Conservation (phyloP, 371 early-diverging fungal genomes). For the Rhizopus sp. region DNA sequence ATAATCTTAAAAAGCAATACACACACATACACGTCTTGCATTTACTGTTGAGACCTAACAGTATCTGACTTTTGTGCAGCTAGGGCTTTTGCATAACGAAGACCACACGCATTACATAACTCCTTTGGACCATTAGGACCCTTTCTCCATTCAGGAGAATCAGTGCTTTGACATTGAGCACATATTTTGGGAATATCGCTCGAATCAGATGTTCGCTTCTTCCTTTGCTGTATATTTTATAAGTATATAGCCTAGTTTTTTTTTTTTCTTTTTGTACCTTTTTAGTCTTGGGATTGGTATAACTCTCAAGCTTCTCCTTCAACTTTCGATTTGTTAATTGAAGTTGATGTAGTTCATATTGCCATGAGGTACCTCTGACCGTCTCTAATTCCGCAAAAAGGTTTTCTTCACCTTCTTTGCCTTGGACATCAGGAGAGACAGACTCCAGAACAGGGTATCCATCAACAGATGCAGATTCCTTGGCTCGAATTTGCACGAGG, state of each 20-base stretch:
- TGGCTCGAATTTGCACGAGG: slow-evolving; percentile 39
- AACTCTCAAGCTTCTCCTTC: slow-evolving; percentile 38
- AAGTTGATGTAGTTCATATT: slow-evolving; percentile 55
- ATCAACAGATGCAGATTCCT: slow-evolving; percentile 1
- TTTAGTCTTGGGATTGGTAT: slow-evolving; percentile 27
- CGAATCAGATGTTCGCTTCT: slow-evolving; percentile 21
- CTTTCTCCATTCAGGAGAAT: slow-evolving; percentile 85
- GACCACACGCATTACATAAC: slow-evolving; percentile 88
- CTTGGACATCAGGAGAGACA: not conserved
- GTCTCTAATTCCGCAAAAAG: slow-evolving; percentile 46
- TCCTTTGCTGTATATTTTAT: slow-evolving; percentile 26
- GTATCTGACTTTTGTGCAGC: slow-evolving; percentile 14
- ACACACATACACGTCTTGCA: too few species aligned
- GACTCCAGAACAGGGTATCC: slow-evolving; percentile 13
- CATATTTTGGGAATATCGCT: slow-evolving; percentile 40
- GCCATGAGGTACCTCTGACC: slow-evolving; percentile 49
- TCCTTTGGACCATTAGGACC: slow-evolving; percentile 80
- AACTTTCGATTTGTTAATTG: slow-evolving; percentile 43
- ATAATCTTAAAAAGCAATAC: too few species aligned
- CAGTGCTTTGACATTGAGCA: slow-evolving; percentile 67
- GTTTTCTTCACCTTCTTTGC: slow-evolving; percentile 32
- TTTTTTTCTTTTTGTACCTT: slow-evolving; percentile 23
- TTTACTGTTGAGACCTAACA: too few species aligned
- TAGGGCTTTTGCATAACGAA: slow-evolving; percentile 49
- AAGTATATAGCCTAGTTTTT: not conserved